Base-by-base conservation (phyloP, 1,284 basidiomycete species). In the Polyporus tsugae region DNA sequence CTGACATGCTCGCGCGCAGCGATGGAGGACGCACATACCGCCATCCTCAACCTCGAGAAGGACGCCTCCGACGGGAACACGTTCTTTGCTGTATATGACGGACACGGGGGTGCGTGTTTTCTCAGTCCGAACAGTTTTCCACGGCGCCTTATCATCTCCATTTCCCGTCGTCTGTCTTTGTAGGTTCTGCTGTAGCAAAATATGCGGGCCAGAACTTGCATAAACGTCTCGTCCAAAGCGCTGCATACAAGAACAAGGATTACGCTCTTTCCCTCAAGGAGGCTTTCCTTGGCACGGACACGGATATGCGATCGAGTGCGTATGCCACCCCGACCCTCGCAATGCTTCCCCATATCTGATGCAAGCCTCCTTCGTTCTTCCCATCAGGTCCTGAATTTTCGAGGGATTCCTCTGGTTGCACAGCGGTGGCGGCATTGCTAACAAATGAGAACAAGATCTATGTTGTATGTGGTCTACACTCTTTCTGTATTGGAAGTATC, bases 1-100 rank as follows among this genome's bases (percentile, higher is more conserved):
- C 60, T 67, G 60, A 68, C 63, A 15, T 58, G 5, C 39, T 10
- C 9, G 3, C 19, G 15, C 25, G 67, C 78, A 97, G 95, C 92
- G 76, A 99, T 99, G 98, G 98, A 99, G 83, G 98, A 99, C 79
- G 91, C 97, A 2, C 98, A 99, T 81, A 87, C 95, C n/a, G 87
- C 91, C 62, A 84, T 95, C 38, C 84, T 99, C 52, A 84, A 88
- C 69, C 81, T 94, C 66, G 90, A 90, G 66, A 84, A 84, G 42
- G 82, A 80, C 78, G 62, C 67, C 10, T 17, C 83, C 5, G 84
- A 87, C 36, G 84, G 85, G 19, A 93, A 93, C 78, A 84, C 91
- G 0, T 97, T 99, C 82, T 98, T 99, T 76, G 97, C 94, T 44
- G 97, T 99, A 1, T 99, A 98, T 78, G 98, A 99, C 81, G 98